Evolutionary conservation across 495 filamentous ascomycete species (phyloP).

Genomic region (Penicillium angulare): DNA sequence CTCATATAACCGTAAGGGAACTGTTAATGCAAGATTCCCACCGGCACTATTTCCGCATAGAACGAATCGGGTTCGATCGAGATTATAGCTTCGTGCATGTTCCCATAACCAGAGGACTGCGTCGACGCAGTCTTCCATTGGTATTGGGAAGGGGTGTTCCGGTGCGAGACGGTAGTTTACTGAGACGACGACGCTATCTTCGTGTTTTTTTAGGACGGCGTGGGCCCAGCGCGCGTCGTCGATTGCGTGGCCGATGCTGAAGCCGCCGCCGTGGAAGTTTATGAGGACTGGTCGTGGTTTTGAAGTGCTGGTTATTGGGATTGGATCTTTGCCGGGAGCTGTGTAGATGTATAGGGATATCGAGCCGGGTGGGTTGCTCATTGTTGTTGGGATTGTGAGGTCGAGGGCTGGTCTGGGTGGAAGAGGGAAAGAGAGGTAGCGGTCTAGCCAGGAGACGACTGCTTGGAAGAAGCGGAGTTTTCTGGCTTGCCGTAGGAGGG

Average conservation of each 20-base stretch:
- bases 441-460: constrained; percentile 20
- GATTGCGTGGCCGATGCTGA: constrained; percentile 32
- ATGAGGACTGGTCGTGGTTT: constrained; percentile 14
- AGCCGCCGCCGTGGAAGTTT: constrained; percentile 38
- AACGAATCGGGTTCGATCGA: constrained; percentile 56
- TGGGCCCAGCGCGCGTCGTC: constrained; percentile 22
- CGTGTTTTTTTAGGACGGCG: constrained; percentile 7
- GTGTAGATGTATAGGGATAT: constrained; percentile 25
- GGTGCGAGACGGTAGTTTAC: constrained; percentile 39
- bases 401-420: constrained; percentile 7
- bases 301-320: constrained; percentile 1
- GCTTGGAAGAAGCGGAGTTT: constrained; percentile 13
- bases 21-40: constrained; percentile 70
- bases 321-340: not conserved
- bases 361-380: constrained; percentile 13
- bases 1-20: constrained; percentile 57
- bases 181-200: constrained; percentile 17
- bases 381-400: constrained; percentile 19
- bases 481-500: constrained; percentile 10
- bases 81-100: constrained; percentile 43
- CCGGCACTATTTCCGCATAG: constrained; percentile 73
- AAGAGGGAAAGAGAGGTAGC: constrained; percentile 17
- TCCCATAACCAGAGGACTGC: constrained; percentile 51
- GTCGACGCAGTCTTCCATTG: constrained; percentile 65
- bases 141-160: constrained; percentile 41